Conservation (phyloP, 164 flowering plant genomes). For the Kalanchoe fedtschenkoi region DNA sequence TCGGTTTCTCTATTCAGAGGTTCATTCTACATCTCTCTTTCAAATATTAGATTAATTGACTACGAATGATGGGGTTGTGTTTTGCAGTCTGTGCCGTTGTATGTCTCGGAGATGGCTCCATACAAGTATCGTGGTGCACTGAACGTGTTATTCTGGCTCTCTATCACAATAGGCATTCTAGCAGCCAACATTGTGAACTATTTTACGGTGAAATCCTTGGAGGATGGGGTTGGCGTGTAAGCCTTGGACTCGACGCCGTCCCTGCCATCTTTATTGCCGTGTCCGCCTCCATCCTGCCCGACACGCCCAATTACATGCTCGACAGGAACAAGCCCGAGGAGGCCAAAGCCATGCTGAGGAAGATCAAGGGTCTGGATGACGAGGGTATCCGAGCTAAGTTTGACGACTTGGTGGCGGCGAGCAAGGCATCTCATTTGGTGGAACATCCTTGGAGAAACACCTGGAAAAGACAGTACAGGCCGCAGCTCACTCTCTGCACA, state of each 20-base stretch:
- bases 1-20: conserved; percentile 80
- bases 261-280: neutral
- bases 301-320: conserved; percentile 80
- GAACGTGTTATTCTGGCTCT: conserved; percentile 48
- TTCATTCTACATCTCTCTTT: conserved; percentile 3
- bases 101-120: conserved; percentile 77
- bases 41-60: too few species aligned
- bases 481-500: conserved; percentile 59
- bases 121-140: conserved; percentile 48
- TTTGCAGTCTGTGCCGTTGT: conserved; percentile 65
- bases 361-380: conserved; percentile 42
- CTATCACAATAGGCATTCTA: conserved; percentile 30
- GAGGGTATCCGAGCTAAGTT: conserved; percentile 41
- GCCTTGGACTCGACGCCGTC: neutral
- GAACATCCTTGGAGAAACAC: conserved; percentile 64
- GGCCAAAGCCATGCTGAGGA: conserved; percentile 29
- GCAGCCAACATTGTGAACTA: neutral
- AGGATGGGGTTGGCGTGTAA: neutral
- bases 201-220: neutral
- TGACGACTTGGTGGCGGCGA: conserved; percentile 48
- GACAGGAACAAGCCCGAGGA: conserved; percentile 38
- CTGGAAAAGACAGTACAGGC: conserved; percentile 43
- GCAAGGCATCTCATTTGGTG: conserved; percentile 43
- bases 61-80: too few species aligned
- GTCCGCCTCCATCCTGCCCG: conserved; percentile 42